Conservation (phyloP, 768 basidiomycete genomes). For the Jaapia argillacea region DNA sequence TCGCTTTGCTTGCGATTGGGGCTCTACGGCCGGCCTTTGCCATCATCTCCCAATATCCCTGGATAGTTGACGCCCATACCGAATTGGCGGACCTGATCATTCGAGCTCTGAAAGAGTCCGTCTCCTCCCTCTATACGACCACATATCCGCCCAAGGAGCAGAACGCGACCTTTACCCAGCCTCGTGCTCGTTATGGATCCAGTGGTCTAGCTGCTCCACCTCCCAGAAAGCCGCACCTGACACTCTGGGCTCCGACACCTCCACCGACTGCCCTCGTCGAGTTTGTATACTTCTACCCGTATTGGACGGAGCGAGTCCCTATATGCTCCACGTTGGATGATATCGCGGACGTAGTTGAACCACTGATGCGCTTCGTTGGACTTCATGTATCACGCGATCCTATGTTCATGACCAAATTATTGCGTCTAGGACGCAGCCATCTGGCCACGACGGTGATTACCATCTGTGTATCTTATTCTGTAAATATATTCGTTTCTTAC, state of each 20-base stretch:
- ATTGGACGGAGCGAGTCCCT: slow-evolving; percentile 69
- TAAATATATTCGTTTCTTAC: background rate
- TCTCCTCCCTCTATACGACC: slow-evolving; percentile 55
- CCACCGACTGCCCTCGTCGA: slow-evolving; percentile 64
- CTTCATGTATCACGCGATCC: slow-evolving; percentile 75
- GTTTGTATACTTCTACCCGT: slow-evolving; percentile 87
- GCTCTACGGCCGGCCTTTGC: slow-evolving; percentile 69
- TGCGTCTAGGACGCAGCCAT: slow-evolving; percentile 66
- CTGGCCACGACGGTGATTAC: slow-evolving; percentile 40
- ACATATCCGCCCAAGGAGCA: slow-evolving; percentile 44
- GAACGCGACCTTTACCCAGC: slow-evolving; percentile 49
- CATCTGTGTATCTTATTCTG: slow-evolving; percentile 4
- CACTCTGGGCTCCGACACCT: slow-evolving; percentile 71
- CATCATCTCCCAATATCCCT: slow-evolving; percentile 75
- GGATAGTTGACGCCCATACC: slow-evolving; percentile 72
- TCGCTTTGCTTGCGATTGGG: slow-evolving; percentile 79
- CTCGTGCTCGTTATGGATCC: slow-evolving; percentile 54
- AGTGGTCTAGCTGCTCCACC: slow-evolving; percentile 42
- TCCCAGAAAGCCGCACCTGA: slow-evolving; percentile 56
- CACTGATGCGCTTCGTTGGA: slow-evolving; percentile 71
- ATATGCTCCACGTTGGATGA: slow-evolving; percentile 57
- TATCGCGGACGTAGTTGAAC: slow-evolving; percentile 64
- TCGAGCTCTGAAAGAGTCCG: slow-evolving; percentile 59
- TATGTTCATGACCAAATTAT: slow-evolving; percentile 67
- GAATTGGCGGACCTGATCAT: slow-evolving; percentile 85